Evolutionary conservation across 306 rosid genomes (phyloP), one percentile per base, ranked within the genome.

Genomic region (Astragalus membranaceus): DNA sequence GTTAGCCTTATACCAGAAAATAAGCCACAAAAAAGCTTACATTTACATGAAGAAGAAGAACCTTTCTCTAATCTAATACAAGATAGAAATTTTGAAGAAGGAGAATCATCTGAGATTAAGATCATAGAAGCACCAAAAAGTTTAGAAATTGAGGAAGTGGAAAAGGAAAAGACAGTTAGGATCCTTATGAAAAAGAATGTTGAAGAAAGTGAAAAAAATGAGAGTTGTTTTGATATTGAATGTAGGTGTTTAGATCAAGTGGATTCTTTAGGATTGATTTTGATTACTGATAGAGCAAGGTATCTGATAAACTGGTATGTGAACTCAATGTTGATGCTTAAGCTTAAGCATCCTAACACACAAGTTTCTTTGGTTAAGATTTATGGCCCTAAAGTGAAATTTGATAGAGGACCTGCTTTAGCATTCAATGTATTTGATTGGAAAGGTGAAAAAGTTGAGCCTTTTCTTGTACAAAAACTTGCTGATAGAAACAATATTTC

Each of bases 251-350:
- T 93, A 82, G 97, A 93, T 67, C 92, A 79, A 51, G 90, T 93
- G 74, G 94, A 90, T 48, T 88, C 90, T 7, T 60, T 88, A 69
- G 98, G 98, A 47, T 43, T 85, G 42, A 64, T 74, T 16, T 30
- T 77, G 53, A 81, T 87, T 6, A 77, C 87, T 5, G 86, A 76
- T 61, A 67, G 98, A 59, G 86, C 88, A 55, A 88, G 98, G 86
- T 90, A 82, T 79, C 80, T 88, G 52, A 86, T 88, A 60, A 94
- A 94, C 39, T 94, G 98, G 98, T 70, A 90, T 11, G 98, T 90
- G 17, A 90, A 64, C 79, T 87, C 97, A 29, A 35, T 94, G 85
- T 23, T 70, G 83, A 94, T 90, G n/a, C n/a, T n/a, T n/a, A n/a
- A n/a, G 87, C 96, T 94, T 43, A 85, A 80, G 68, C 97, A 94